Evolutionary conservation across 2,329 filamentous ascomycete genomes (phyloP).

Genomic region (Gaeumannomyces tritici): DNA sequence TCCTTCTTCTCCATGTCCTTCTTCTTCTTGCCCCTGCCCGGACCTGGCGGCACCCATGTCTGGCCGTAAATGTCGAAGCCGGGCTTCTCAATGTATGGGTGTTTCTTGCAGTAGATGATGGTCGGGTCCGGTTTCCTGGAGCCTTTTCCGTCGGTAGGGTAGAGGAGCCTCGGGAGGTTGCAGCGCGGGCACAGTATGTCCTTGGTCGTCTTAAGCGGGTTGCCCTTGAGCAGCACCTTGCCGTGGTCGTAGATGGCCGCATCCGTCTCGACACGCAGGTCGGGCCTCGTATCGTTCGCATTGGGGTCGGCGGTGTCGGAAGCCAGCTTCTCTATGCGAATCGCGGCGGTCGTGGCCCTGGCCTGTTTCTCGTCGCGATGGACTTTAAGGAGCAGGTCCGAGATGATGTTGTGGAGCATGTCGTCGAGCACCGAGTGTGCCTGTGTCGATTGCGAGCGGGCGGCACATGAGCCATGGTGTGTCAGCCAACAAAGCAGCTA

Average conservation of each 20-base stretch:
- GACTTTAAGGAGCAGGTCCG: constrained; percentile 63
- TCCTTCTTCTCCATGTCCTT: constrained; percentile 62
- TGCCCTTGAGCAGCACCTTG: constrained; percentile 58
- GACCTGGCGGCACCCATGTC: constrained; percentile 64
- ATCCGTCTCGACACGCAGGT: constrained; percentile 54
- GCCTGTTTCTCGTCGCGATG: constrained; percentile 74
- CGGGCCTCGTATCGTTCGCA: constrained; percentile 41
- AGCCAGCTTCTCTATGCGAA: constrained; percentile 53
- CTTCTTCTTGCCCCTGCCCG: constrained; percentile 67
- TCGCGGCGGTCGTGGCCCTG: constrained; percentile 54
- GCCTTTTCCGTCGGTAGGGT: constrained; percentile 63
- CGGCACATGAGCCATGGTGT: constrained; percentile 2
- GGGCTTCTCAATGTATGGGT: constrained; percentile 66
- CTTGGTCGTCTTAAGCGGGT: constrained; percentile 59
- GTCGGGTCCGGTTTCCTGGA: constrained; percentile 55
- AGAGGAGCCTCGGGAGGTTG: constrained; percentile 62
- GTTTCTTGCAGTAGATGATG: constrained; percentile 68
- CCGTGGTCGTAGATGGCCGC: constrained; percentile 63
- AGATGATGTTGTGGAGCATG: constrained; percentile 65
- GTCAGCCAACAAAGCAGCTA: constrained; percentile 1
- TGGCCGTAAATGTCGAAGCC: constrained; percentile 77
- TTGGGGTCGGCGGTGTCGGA: constrained; percentile 40
- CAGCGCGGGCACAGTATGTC: constrained; percentile 68
- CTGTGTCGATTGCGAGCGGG: constrained; percentile 23
- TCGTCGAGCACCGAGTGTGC: constrained; percentile 63